A percentile compares a stretch with the other conserved stretches of the same genome.
Evolutionary conservation across 2,329 filamentous ascomycete genomes (phyloP).

Genomic region (Pseudopyrenochaeta lycopersici): DNA sequence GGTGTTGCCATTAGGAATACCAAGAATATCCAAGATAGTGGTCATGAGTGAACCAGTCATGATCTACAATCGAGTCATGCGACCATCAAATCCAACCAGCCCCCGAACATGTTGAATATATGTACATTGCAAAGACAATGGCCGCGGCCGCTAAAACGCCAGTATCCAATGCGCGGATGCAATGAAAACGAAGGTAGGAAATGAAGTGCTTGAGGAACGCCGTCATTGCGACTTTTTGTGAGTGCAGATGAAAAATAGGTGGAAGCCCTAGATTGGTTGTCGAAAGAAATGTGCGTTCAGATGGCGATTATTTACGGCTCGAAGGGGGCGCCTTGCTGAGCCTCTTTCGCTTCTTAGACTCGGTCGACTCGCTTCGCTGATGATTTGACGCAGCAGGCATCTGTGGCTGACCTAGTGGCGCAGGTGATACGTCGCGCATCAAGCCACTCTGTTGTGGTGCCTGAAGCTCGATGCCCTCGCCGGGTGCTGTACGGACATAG

Average conservation of each 20-base stretch:
- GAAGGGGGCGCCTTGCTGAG: slow-evolving; percentile 45
- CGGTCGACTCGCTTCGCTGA: slow-evolving; percentile 40
- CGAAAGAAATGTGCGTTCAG: neutral
- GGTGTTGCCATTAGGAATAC: slow-evolving; percentile 1
- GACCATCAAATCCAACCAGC: too few species aligned
- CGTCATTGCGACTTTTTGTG: slow-evolving; percentile 18
- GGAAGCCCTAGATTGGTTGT: neutral
- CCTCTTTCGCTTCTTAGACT: slow-evolving; percentile 48
- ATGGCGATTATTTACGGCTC: slow-evolving; percentile 27
- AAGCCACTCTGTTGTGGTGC: slow-evolving; percentile 44
- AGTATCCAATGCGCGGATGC: slow-evolving; percentile 12
- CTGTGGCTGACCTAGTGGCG: slow-evolving; percentile 34
- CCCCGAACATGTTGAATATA: slow-evolving; percentile 10
- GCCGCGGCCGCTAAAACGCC: slow-evolving; percentile 15
- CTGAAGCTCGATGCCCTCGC: slow-evolving; percentile 47
- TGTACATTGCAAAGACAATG: slow-evolving; percentile 20
- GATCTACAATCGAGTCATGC: slow-evolving; percentile 11
- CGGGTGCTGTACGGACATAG: slow-evolving; percentile 48
- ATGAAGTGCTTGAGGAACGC: slow-evolving; percentile 13
- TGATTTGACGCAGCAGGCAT: slow-evolving; percentile 24
- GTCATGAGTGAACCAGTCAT: slow-evolving; percentile 23
- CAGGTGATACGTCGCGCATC: slow-evolving; percentile 46
- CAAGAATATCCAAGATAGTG: neutral
- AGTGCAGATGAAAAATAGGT: slow-evolving; percentile 5
- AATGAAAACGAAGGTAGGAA: slow-evolving; percentile 14